phyloP scores from a whole-genome alignment of 2,329 filamentous ascomycete genomes.

The Karstenula rhodostoma region DNA sequence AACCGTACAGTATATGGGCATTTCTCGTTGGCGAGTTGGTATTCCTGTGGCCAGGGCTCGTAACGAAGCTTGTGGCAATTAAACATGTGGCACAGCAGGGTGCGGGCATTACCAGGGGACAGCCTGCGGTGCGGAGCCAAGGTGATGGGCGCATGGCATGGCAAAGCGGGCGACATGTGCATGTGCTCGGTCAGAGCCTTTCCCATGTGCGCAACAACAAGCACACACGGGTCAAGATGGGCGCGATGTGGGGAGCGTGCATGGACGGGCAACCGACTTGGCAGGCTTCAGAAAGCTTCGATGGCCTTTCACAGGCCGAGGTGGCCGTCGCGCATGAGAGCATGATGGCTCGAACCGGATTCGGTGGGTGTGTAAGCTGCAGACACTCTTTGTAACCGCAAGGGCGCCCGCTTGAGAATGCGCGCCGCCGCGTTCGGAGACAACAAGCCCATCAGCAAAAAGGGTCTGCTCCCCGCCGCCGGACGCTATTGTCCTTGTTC shows the following conservation, averaged over 20 bases:
- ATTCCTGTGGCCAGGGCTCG: background rate
- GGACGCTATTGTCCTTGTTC: background rate
- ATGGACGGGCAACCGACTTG: constrained; percentile 4
- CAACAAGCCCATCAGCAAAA: background rate
- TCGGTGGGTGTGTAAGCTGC: constrained; percentile 1
- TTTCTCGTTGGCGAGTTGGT: background rate
- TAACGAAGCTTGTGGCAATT: background rate
- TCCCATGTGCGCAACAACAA: background rate
- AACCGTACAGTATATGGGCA: too few species aligned
- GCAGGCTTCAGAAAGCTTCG: constrained; percentile 20
- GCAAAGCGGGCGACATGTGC: constrained; percentile 1
- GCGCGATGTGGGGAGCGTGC: background rate
- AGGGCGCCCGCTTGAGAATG: background rate
- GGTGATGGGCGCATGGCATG: too few species aligned
- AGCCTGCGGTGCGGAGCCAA: background rate
- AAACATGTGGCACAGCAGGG: constrained; percentile 11
- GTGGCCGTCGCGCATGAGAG: background rate
- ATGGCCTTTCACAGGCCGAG: background rate
- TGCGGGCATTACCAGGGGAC: background rate
- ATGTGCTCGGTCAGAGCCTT: constrained; percentile 5
- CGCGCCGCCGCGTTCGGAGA: background rate
- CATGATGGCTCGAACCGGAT: constrained; percentile 1
- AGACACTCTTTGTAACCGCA: background rate
- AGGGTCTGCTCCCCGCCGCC: background rate
- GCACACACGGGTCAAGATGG: background rate